These are phyloP conservation scores for Kondoa subrosea DNA, from an alignment of 768 basidiomycete genomes.

Conservation along the genomic window DNA sequence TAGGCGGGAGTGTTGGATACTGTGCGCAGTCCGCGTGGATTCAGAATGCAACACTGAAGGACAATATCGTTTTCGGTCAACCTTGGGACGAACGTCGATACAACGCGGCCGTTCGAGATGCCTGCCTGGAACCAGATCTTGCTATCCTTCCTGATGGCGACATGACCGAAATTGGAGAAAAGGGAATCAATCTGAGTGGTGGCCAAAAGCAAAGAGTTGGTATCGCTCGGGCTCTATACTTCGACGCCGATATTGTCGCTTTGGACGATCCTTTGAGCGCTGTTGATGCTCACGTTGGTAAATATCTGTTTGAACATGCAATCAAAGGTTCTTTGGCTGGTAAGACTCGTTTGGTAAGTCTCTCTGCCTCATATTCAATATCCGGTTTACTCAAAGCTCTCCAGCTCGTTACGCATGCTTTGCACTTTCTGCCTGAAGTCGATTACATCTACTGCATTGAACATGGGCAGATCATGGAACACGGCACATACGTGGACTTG, in stretches of 20 bases:
- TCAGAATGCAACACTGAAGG: slow-evolving; percentile 42
- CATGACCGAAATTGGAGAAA: slow-evolving; percentile 54
- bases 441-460: slow-evolving; percentile 69
- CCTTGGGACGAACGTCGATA: slow-evolving; percentile 66
- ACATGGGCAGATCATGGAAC: slow-evolving; percentile 60
- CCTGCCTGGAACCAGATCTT: slow-evolving; percentile 64
- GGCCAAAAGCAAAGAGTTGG: slow-evolving; percentile 67
- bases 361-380: background rate
- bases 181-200: slow-evolving; percentile 62
- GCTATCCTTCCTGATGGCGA: slow-evolving; percentile 62
- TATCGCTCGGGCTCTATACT: slow-evolving; percentile 74
- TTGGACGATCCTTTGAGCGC: slow-evolving; percentile 55
- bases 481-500: slow-evolving; percentile 62
- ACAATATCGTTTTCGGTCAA: slow-evolving; percentile 75
- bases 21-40: slow-evolving; percentile 86
- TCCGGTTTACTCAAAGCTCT: background rate
- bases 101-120: slow-evolving; percentile 59
- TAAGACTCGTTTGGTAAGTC: slow-evolving; percentile 49
- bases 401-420: slow-evolving; percentile 65
- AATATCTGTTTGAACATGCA: slow-evolving; percentile 69
- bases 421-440: slow-evolving; percentile 75
- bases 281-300: slow-evolving; percentile 79
- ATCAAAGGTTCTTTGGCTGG: slow-evolving; percentile 46
- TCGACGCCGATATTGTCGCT: slow-evolving; percentile 65
- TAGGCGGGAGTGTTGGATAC: slow-evolving; percentile 38